These are phyloP conservation scores for Cladosporium velox DNA, from an alignment of 2,329 filamentous ascomycete genomes.

Conservation along the genomic window DNA sequence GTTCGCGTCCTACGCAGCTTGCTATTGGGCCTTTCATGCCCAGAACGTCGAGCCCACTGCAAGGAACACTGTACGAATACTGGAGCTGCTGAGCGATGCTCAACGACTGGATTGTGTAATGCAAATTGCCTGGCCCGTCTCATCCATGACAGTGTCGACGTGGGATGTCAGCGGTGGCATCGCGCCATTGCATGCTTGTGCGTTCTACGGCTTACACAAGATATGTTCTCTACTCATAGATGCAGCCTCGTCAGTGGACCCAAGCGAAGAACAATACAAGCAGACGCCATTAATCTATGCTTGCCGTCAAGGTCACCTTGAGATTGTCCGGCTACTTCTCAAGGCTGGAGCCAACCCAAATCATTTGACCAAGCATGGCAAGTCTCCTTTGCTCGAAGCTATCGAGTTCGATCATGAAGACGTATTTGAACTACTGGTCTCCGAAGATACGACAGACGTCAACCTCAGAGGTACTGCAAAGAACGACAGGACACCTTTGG, in stretches of 20 bases:
- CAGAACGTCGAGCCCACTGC: background rate
- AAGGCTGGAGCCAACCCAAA: constrained; percentile 19
- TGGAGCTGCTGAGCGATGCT: background rate
- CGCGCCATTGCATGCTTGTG: background rate
- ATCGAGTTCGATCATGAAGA: background rate
- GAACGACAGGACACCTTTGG: background rate
- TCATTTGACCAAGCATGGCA: background rate
- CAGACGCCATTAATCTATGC: background rate
- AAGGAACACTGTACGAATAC: background rate
- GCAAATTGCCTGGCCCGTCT: background rate
- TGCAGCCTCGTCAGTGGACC: background rate
- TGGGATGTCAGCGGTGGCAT: background rate
- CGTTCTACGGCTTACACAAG: background rate
- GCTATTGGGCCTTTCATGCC: background rate
- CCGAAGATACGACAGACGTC: background rate
- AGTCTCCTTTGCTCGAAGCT: background rate
- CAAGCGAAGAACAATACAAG: background rate
- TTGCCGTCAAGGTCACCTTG: constrained; percentile 14
- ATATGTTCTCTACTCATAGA: background rate
- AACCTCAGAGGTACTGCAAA: background rate
- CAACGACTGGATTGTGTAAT: background rate
- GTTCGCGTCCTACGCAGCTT: background rate
- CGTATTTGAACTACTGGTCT: background rate
- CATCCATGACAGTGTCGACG: background rate
- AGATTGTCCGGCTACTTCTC: constrained; percentile 20